Base-by-base conservation (phyloP, 768 basidiomycete species). In the Tricholoma hemisulphureum region DNA sequence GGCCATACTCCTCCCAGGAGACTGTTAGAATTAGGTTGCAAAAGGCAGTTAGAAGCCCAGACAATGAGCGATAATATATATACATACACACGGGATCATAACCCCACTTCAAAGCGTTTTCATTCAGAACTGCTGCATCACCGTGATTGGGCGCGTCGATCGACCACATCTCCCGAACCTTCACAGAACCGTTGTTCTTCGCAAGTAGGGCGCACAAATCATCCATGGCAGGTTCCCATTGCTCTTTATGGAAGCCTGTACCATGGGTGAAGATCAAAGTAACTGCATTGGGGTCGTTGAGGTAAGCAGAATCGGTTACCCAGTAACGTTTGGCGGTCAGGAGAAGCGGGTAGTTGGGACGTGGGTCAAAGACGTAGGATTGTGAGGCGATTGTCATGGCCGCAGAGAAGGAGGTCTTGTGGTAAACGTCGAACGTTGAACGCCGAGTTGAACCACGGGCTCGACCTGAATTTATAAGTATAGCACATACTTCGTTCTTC, bases 131-230 rank as follows among this genome's bases (percentile, higher is more conserved):
- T 6, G 77, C 81, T 0, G 81, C 75, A 41, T 83, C 83, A 1
- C 84, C 83, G 57, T 84, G 82, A 60, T 84, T 84, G 1, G 82
- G 79, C 16, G 75, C 77, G 51, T 84, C 83, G 9, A 85, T 67
- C 0, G 77, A 68, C 82, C 80, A 83, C 5, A 73, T 71, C 49
- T 83, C 81, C 8, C 79, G 71, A 24, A 83, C 73, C 64, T 74
- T 77, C 11, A 71, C 60, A 6, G 52, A 29, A 1, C 63, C 58
- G 18, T 55, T 24, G 13, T 65, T 50, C 5, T 53, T 35, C 1
- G 57, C 64, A 4, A 76, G 55, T 1, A 77, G 48, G 2, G 35
- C 57, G 49, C 73, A 77, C 16, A 85, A 64, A 6, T 81, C 78
- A 7, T 80, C 78, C 2, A 86, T 69, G 0, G 77, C 75, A 0